phyloP scores from a whole-genome alignment of 2,329 filamentous ascomycete species.

The Plectosphaerella plurivora region DNA sequence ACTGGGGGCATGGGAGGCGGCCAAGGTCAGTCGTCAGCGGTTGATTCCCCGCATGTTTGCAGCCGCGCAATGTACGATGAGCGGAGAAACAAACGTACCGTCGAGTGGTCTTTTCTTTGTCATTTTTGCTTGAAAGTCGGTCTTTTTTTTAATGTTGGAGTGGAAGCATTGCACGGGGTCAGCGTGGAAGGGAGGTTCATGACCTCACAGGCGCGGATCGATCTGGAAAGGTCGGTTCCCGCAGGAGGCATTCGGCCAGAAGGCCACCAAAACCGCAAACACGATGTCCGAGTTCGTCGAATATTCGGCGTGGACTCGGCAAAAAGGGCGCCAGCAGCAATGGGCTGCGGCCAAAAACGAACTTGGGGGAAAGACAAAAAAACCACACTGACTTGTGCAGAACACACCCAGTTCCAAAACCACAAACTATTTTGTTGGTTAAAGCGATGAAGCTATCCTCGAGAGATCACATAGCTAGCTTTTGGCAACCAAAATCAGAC shows the following conservation, averaged over 20 bases:
- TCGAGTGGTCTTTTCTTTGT: slow-evolving; percentile 3
- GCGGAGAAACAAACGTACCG: slow-evolving; percentile 6
- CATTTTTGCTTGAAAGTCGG: slow-evolving; percentile 1
- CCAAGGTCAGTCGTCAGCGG: slow-evolving; percentile 14
- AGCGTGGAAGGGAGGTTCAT: background rate
- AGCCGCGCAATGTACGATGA: slow-evolving; percentile 6
- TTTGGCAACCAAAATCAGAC: slow-evolving; percentile 6
- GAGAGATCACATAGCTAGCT: slow-evolving; percentile 13
- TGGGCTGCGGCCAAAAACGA: background rate
- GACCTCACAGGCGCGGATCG: background rate
- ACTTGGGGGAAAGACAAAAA: slow-evolving; percentile 6
- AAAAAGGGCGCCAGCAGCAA: background rate
- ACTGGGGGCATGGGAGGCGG: slow-evolving; percentile 25
- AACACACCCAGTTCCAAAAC: slow-evolving; percentile 1
- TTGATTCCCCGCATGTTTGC: background rate
- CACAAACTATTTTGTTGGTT: background rate
- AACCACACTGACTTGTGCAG: slow-evolving; percentile 5
- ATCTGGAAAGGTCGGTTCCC: background rate
- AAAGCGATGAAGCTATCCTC: slow-evolving; percentile 13
- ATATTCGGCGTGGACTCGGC: background rate
- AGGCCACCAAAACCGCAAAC: slow-evolving; percentile 1
- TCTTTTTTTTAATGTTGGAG: slow-evolving; percentile 2
- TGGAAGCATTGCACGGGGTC: background rate
- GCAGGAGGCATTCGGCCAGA: background rate
- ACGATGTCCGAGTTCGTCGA: background rate